Conservation (phyloP, 768 basidiomycete genomes). For the Russula olivacea region DNA sequence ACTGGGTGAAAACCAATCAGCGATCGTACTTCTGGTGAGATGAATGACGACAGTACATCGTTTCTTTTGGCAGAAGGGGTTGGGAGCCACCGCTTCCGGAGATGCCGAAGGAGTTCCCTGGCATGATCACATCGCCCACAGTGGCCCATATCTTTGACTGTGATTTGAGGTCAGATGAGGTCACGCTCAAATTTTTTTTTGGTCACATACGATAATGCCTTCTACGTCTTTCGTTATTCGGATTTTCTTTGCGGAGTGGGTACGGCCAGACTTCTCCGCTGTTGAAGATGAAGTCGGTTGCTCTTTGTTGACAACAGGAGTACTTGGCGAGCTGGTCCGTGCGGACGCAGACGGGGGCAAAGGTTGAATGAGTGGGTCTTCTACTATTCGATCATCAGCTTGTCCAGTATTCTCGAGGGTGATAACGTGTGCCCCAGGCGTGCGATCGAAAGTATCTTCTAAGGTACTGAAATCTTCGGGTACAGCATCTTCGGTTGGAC, state of each 20-base stretch:
- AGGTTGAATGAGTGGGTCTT: not conserved
- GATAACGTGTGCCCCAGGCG: not conserved
- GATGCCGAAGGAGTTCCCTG: conserved; percentile 41
- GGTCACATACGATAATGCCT: conserved; percentile 48
- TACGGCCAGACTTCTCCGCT: conserved; percentile 24
- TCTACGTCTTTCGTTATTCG: conserved; percentile 60
- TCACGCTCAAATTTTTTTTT: not conserved
- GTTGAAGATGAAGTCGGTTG: conserved; percentile 15
- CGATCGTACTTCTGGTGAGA: conserved; percentile 2
- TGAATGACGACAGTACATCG: conserved; percentile 45
- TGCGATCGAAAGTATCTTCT: conserved; percentile 19
- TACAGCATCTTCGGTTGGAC: not conserved
- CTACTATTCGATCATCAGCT: not conserved
- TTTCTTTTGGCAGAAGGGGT: conserved; percentile 52
- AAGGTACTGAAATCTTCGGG: conserved; percentile 11
- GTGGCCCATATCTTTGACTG: conserved; percentile 68
- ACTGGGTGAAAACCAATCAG: conserved; percentile 32
- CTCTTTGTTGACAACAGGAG: not conserved
- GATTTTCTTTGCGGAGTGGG: conserved; percentile 34
- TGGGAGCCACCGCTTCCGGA: conserved; percentile 34
- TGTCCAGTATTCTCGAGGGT: not conserved
- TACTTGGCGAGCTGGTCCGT: conserved; percentile 2
- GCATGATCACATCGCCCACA: conserved; percentile 58
- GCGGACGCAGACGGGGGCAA: not conserved
- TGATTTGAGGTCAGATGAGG: not conserved